Evolutionary conservation across 176 grass and related monocot genomes (phyloP), one percentile per base, ranked within the genome.

Genomic region (Phoenix roebelenii): DNA sequence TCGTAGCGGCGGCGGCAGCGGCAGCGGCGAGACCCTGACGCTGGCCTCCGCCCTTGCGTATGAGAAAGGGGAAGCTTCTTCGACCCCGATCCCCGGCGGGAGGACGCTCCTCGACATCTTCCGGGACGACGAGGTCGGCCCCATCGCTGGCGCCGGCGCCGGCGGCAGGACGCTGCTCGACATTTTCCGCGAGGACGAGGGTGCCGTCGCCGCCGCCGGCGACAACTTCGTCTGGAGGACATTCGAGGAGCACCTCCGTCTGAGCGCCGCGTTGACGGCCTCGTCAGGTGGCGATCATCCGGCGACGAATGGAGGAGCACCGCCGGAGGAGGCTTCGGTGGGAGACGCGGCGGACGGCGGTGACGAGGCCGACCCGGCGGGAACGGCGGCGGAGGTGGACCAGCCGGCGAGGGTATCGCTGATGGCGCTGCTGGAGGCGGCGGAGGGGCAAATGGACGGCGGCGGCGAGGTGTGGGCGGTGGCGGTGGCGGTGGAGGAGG

Each of bases 141-240:
- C 35, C 35, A 1, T 12, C 2, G 7, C 35, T 9, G 9, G 12
- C 35, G 10, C 35, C 10, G 9, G 35, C 35, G 9, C 9, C 1
- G 35, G 9, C 9, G 35, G 35, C 35, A 44, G 35, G 58, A 83
- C 74, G 3, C 74, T 83, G 23, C 28, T 73, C 68, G 74, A 77
- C 22, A 50, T 73, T 30, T 69, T 80, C 12, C 75, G 76, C 7
- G 64, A 74, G 14, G 82, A 73, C 0, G 77, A 79, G 1, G 72
- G 83, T 52, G 69, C 52, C 7, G 18, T 65, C 15, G 74, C 58
- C 2, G 54, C 24, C 5, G 60, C 18, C 62, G 52, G 25, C 12
- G 18, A 59, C 63, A 60, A 69, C 58, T 71, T 78, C 29, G 81
- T 55, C 18, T 80, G 91, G 86, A 96, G 78, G 72, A 80, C 72